These are phyloP conservation scores for Phytophthora hibernalis DNA, from an alignment of 352 stramenopile genomes.

Conservation along the genomic window DNA sequence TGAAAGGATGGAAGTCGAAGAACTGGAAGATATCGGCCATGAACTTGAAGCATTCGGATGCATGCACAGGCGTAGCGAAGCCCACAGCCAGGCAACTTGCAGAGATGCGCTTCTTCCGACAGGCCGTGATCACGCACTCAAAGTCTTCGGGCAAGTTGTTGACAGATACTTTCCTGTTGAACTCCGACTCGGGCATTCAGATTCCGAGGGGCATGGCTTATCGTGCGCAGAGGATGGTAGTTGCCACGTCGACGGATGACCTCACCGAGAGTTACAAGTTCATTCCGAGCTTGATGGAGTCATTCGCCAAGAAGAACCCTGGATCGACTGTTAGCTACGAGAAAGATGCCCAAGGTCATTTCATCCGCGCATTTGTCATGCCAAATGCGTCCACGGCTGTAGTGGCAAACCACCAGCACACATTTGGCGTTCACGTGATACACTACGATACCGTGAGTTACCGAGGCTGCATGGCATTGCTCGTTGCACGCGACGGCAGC, in stretches of 20 bases:
- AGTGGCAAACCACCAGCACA: slow-evolving; percentile 64
- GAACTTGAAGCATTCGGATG: slow-evolving; percentile 78
- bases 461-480: slow-evolving; percentile 61
- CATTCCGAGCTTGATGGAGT: slow-evolving; percentile 75
- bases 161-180: slow-evolving; percentile 80
- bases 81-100: slow-evolving; percentile 80
- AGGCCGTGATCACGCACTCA: slow-evolving; percentile 77
- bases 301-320: slow-evolving; percentile 77
- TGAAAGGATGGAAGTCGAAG: slow-evolving; percentile 87
- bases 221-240: slow-evolving; percentile 70
- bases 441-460: slow-evolving; percentile 76
- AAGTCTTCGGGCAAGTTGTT: slow-evolving; percentile 81
- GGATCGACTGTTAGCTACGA: slow-evolving; percentile 67
- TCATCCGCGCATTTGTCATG: slow-evolving; percentile 78
- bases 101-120: slow-evolving; percentile 81
- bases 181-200: slow-evolving; percentile 70
- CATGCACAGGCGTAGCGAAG: slow-evolving; percentile 69
- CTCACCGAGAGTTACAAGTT: slow-evolving; percentile 87
- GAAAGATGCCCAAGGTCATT: slow-evolving; percentile 67
- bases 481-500: slow-evolving; percentile 77
- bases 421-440: slow-evolving; percentile 78
- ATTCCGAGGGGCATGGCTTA: slow-evolving; percentile 78
- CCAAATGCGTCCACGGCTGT: slow-evolving; percentile 59
- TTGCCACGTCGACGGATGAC: slow-evolving; percentile 75
- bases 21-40: slow-evolving; percentile 92